Conservation (phyloP, 2,329 filamentous ascomycete species). For the Paecilomyces variotii region DNA sequence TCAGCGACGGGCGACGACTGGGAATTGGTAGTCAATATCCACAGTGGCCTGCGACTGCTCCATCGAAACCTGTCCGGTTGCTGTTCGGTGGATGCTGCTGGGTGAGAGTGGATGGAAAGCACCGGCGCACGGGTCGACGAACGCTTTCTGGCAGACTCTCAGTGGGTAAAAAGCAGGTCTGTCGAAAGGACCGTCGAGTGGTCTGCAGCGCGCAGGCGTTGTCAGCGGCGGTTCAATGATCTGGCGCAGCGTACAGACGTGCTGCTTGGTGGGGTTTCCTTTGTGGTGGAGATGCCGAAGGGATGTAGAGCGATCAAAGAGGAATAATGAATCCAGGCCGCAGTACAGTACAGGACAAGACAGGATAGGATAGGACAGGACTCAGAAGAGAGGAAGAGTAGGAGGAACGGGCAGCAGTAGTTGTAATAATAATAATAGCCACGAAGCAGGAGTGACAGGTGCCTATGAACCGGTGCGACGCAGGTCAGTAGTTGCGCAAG, state of each 20-base stretch:
- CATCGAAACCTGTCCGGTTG: constrained; percentile 13
- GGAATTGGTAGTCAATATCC: constrained; percentile 17
- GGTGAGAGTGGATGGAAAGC: background rate
- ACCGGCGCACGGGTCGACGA: background rate
- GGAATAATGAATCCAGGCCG: background rate
- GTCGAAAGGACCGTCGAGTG: background rate
- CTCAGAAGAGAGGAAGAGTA: background rate
- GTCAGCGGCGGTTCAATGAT: constrained; percentile 7
- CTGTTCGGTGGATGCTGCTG: background rate
- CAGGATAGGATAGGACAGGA: background rate
- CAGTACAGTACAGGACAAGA: background rate
- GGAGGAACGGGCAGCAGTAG: background rate
- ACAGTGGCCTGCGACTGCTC: constrained; percentile 15
- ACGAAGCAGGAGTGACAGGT: background rate
- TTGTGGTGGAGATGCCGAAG: constrained; percentile 1
- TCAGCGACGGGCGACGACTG: constrained; percentile 17
- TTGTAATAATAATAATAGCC: background rate
- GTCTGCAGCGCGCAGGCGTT: constrained; percentile 4
- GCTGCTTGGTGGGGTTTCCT: constrained; percentile 5
- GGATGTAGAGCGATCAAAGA: background rate
- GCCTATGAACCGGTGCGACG: background rate
- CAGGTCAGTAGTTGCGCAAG: background rate
- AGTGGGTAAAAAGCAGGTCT: constrained; percentile 4
- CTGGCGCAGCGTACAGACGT: constrained; percentile 7
- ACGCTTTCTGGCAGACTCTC: constrained; percentile 6